Evolutionary conservation across 352 stramenopile species (phyloP), one percentile per base, ranked within the genome.

Genomic region (Pythium plurisporium): DNA sequence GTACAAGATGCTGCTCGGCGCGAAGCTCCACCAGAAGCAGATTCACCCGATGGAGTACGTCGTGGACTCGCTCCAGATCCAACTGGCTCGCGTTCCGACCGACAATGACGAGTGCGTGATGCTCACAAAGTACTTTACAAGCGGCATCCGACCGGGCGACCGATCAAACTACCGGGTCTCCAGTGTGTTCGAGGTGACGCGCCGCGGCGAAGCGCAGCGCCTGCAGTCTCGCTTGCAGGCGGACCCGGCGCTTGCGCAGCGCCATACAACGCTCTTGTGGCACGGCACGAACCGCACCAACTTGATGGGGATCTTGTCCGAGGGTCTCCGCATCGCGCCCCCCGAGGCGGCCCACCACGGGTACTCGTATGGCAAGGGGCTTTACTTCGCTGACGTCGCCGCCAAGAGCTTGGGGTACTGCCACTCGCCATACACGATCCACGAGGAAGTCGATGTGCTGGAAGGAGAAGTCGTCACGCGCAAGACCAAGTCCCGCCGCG

Each of bases 261-360:
- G 65, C 15, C 79, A 88, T 26, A 65, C 69, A n/a, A 69, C 84
- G 59, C 59, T 96, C 37, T 25, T 96, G 36, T 96, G 87, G 87
- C 87, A 96, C 41, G 87, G 87, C 25, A 94, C 82, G 5, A 79
- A 70, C 5, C 76, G 82, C n/a, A 86, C 79, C 4, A 96, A 95
- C 31, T 51, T 94, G 22, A 89, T 91, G 75, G 86, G 87, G 0
- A 94, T 96, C 58, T 49, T 96, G 7, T 87, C 76, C 0, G 80
- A 93, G 23, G 87, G 87, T 2, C 67, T 96, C 5, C 81, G 84
- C 20, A 90, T 96, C 12, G 87, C 87, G 20, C 87, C 87, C 5
- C 81, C 86, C 0, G 87, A 96, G 51, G 86, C 84, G 19, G 82
- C 84, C n/a, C 71, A 81, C 26, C 79, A 87, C 19, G 87, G 87